These are phyloP conservation scores for Pouteria campechiana DNA, from an alignment of 179 eudicot genomes.

Conservation along the genomic window DNA sequence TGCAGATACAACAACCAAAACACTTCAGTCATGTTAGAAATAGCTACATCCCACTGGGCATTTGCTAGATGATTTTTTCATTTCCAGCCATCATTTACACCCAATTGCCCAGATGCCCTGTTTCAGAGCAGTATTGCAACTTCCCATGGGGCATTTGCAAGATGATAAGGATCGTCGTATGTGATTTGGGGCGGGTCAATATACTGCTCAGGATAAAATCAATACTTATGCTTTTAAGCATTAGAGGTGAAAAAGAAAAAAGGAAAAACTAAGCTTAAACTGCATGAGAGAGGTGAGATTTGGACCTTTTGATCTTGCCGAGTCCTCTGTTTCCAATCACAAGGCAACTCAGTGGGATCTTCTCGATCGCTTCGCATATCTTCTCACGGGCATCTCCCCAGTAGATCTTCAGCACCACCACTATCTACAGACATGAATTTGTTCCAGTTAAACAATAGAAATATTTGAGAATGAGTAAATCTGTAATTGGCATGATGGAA, in stretches of 20 bases:
- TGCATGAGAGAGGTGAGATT: no score
- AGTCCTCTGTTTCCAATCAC: constrained; percentile 84
- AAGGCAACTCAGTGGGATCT: constrained; percentile 46
- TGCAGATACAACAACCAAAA: constrained; percentile 18
- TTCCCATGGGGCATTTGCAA: no score
- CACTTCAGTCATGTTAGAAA: neutral
- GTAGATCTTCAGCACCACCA: constrained; percentile 41
- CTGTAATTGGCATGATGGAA: neutral
- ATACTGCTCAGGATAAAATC: neutral
- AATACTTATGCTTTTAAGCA: neutral
- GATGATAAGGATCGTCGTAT: no score
- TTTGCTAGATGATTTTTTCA: no score
- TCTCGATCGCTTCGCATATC: constrained; percentile 56
- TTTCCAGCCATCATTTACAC: no score
- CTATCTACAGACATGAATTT: constrained; percentile 25
- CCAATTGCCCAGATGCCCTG: no score
- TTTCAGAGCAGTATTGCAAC: no score
- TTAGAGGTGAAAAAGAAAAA: neutral
- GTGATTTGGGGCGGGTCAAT: neutral
- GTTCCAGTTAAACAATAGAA: neutral
- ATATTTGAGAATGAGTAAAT: neutral
- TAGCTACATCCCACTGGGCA: no score
- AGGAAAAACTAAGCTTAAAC: neutral
- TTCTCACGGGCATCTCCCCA: constrained; percentile 98
- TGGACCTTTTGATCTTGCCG: constrained; percentile 65